Percentiles rank a stretch among this genome's conserved stretches.
These are phyloP conservation scores for Strobilomyces echinocephalus DNA, from an alignment of 768 basidiomycete genomes.

Conservation along the genomic window DNA sequence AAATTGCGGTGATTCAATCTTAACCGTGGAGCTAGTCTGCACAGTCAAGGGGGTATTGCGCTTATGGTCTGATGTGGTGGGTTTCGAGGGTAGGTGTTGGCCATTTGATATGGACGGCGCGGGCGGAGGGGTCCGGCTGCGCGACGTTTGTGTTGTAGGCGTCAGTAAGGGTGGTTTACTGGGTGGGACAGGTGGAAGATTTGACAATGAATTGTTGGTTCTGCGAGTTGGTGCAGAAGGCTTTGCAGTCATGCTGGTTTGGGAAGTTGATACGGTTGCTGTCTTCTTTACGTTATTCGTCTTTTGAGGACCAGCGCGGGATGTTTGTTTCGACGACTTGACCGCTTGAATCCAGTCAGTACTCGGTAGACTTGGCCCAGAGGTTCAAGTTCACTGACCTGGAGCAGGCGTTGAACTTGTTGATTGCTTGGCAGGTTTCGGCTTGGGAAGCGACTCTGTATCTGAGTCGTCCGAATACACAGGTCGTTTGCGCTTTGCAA, in stretches of 20 bases:
- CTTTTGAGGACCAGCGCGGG: conserved; percentile 2
- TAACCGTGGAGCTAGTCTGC: conserved; percentile 12
- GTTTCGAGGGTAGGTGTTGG: background rate
- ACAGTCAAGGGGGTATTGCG: background rate
- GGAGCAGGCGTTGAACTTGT: background rate
- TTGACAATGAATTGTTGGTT: conserved; percentile 22
- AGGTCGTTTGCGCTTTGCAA: conserved; percentile 26
- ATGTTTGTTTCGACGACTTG: conserved; percentile 8
- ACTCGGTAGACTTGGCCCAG: background rate
- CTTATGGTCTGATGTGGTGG: background rate
- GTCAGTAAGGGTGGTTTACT: background rate
- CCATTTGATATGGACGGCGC: background rate
- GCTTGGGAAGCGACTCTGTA: conserved; percentile 11
- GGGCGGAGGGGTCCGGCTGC: background rate
- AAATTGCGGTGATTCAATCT: conserved; percentile 17
- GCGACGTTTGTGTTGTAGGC: background rate
- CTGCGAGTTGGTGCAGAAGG: conserved; percentile 7
- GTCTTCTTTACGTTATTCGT: conserved; percentile 4
- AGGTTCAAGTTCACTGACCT: conserved; percentile 14
- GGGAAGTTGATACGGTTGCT: background rate
- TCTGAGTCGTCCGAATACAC: conserved; percentile 24
- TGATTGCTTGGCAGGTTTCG: conserved; percentile 9
- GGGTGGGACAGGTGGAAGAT: background rate
- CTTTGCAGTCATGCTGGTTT: background rate
- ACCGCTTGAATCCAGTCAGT: conserved; percentile 12